Evolutionary conservation across 768 basidiomycete genomes (phyloP), one percentile per base, ranked within the genome.

Genomic region (Kwoniella botswanensis): DNA sequence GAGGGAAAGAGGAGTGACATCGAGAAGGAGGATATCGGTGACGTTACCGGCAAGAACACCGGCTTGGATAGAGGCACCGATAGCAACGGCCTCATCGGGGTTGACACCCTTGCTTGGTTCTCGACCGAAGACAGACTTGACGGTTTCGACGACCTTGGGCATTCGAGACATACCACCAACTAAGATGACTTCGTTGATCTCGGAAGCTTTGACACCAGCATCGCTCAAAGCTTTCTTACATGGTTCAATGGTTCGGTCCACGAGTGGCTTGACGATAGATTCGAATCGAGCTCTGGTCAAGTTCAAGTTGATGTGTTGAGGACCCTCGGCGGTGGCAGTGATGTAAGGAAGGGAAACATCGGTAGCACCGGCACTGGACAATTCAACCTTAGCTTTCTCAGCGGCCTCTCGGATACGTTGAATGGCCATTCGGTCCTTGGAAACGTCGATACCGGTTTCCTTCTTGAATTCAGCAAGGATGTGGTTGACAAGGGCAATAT

Each of bases 141-240:
- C 97, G 4, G 94, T 96, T 70, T 98, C 96, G 24, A 88, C 88
- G 43, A 99, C 96, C 79, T 89, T 89, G 59, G 97, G 97, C 95
- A 98, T 98, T 79, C 97, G 94, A 57, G 91, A 91, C 94, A 98
- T 98, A 79, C 97, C 97, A 84, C 97, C 97, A 60, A 99, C 97
- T 29, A 99, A 88, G 79, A 99, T 97, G 70, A 99, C 94, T 76
- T 98, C 97, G 84, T 96, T 88, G 76, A 98, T 90, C 74, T 98
- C 95, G 79, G 88, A 90, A 15, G 94, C 85, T 86, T 97, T 98
- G 77, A 98, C 89, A 76, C 92, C 92, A 46, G 96, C 96, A 82
- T 98, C 97, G 15, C 84, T 79, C n/a, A 98, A 87, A 29, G 96
- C 97, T 88, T 98, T 98, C 87, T 93, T 94, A 88, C 95, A 98